These are phyloP conservation scores for Aegilops speltoides DNA, from an alignment of 176 grass and related monocot genomes.

Conservation along the genomic window DNA sequence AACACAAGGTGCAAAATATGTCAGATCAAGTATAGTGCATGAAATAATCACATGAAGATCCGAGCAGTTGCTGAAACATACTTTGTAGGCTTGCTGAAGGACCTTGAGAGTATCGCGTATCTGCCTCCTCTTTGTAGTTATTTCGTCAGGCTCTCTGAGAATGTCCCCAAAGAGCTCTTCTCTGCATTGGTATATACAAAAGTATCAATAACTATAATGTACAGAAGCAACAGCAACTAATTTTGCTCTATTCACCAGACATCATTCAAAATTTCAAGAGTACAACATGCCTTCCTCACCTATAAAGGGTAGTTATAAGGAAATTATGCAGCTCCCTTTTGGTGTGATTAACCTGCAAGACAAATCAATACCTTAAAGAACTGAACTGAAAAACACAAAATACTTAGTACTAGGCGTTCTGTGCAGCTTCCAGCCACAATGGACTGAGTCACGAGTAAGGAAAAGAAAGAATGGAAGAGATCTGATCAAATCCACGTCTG, in stretches of 20 bases:
- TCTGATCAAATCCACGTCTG: background rate
- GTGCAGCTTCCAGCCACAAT: background rate
- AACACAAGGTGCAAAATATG: background rate
- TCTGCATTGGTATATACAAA: slow-evolving; percentile 37
- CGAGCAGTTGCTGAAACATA: slow-evolving; percentile 21
- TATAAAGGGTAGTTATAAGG: slow-evolving; percentile 88
- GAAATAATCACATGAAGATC: background rate
- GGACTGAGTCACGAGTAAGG: background rate
- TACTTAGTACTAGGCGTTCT: background rate
- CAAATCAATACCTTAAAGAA: slow-evolving; percentile 25
- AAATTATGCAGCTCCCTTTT: slow-evolving; percentile 96
- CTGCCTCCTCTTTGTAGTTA: slow-evolving; percentile 80
- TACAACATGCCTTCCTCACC: slow-evolving; percentile 40
- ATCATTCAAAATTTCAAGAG: background rate
- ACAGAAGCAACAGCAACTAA: background rate
- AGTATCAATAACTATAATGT: slow-evolving; percentile 2
- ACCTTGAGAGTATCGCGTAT: slow-evolving; percentile 73
- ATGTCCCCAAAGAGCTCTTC: slow-evolving; percentile 79
- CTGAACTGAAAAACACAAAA: background rate
- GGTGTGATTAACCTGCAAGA: slow-evolving; percentile 94
- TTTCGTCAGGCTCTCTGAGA: slow-evolving; percentile 93
- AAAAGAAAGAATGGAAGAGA: background rate
- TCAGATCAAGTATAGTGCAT: slow-evolving; percentile 5
- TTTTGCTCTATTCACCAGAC: background rate
- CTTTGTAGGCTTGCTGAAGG: slow-evolving; percentile 93